Base-by-base conservation (phyloP, 2,329 filamentous ascomycete species). In the Calonectria pteridis region DNA sequence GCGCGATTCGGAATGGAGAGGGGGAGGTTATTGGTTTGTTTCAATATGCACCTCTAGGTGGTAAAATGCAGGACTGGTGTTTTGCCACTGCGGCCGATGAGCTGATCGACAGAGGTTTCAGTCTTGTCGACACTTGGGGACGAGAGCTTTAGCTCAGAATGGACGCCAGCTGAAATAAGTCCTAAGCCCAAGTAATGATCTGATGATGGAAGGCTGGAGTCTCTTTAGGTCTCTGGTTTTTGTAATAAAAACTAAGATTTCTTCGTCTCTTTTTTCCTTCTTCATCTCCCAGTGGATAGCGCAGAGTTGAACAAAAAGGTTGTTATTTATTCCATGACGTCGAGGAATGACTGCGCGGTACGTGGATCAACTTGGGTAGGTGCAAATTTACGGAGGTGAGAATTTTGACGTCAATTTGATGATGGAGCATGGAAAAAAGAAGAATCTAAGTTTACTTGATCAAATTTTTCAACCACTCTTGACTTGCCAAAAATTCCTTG, bases 11-110 rank as follows among this genome's bases (percentile, higher is more conserved):
- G 68, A 71, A 26, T 49, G 35, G 28, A 16, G 43, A 64, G 14
- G 67, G 55, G n/a, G 40, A 69, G 23, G 67, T 64, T 35, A 26
- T 69, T 9, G 69, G 69, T 26, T 71, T 71, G 40, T 71, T 71
- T 23, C 50, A 31, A 33, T 67, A 72, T 55, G 43, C 64, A 6
- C 51, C 55, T 67, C 23, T n/a, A 55, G 70, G 33, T 33, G 69
- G 64, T 13, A 20, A n/a, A 35, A 67, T 72, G 64, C 1, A 35
- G n/a, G 70, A 68, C 33, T 72, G 67, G 43, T 69, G 67, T 51
- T 18, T 6, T 11, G 51, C n/a, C 4, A 67, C 33, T 64, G 35
- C 69, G 29, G 64, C 53, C 14, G 35, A 72, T 28, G 69, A 63
- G 43, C 46, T 67, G 18, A 63, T 72, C 14, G 23, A 63, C 28